Evolutionary conservation across 495 filamentous ascomycete genomes (phyloP).

Genomic region (Penicillium coffeae): DNA sequence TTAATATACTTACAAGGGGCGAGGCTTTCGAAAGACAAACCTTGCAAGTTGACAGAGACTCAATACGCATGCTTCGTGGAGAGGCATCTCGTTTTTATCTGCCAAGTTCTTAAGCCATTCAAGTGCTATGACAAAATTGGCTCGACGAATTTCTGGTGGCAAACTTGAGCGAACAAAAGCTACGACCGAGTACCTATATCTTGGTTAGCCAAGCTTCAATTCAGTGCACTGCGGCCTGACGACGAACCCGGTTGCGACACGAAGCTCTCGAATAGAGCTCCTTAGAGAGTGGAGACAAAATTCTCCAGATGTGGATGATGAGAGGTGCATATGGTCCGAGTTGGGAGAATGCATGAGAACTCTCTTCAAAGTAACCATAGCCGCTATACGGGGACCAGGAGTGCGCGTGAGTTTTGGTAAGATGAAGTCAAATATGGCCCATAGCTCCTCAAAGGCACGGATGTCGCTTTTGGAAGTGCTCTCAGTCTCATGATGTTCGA

Average conservation of each 20-base stretch:
- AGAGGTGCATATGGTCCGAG: conserved; percentile 58
- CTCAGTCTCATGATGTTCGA: conserved; percentile 14
- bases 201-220: conserved; percentile 24
- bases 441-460: conserved; percentile 40
- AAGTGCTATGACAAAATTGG: conserved; percentile 65
- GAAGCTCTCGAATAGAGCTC: conserved; percentile 81
- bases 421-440: conserved; percentile 53
- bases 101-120: conserved; percentile 67
- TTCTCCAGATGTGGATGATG: conserved; percentile 61
- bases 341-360: conserved; percentile 60
- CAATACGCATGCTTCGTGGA: conserved; percentile 81
- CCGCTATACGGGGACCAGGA: conserved; percentile 60
- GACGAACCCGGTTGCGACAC: conserved; percentile 68
- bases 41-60: conserved; percentile 78
- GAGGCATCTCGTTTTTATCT: conserved; percentile 54
- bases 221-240: neutral
- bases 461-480: conserved; percentile 16
- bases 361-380: conserved; percentile 68
- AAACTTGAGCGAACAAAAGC: conserved; percentile 57
- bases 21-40: conserved; percentile 24
- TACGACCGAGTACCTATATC: conserved; percentile 56
- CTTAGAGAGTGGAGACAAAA: conserved; percentile 76
- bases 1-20: neutral
- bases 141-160: conserved; percentile 42
- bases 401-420: conserved; percentile 55